Percentiles rank a stretch among this genome's conserved stretches.
Evolutionary conservation across 192 early-diverging fungal genomes (phyloP).

Genomic region (Rhizophlyctis rosea): DNA sequence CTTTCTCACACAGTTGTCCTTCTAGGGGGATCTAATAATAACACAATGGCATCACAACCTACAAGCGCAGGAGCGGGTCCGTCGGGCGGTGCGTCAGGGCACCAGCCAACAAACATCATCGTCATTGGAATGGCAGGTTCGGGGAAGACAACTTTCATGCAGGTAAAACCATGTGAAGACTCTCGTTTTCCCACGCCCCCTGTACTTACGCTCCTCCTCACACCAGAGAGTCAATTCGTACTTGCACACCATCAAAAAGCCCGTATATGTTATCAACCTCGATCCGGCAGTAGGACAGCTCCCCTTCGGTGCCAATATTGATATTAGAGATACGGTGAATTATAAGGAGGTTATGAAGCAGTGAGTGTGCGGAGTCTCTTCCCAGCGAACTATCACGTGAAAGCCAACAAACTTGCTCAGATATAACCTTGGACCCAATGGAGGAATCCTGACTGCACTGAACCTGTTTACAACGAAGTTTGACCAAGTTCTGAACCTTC

Average conservation of each 20-base stretch:
- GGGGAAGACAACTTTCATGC: slow-evolving; percentile 96
- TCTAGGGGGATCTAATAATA: too few species aligned
- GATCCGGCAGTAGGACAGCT: slow-evolving; percentile 87
- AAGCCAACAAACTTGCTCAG: too few species aligned
- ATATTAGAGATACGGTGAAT: slow-evolving; percentile 96
- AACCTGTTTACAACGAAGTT: slow-evolving; percentile 98
- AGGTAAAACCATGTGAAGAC: slow-evolving; percentile 49
- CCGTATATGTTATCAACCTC: slow-evolving; percentile 90
- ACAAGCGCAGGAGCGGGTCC: too few species aligned
- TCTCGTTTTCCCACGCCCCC: background rate
- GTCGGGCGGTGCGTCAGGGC: slow-evolving; percentile 24
- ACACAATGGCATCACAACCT: too few species aligned
- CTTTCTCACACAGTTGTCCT: too few species aligned
- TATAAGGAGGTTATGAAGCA: slow-evolving; percentile 99
- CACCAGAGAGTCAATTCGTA: slow-evolving; percentile 81
- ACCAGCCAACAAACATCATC: slow-evolving; percentile 70
- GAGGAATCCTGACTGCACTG: slow-evolving; percentile 90
- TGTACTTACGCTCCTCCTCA: background rate
- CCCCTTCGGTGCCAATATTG: slow-evolving; percentile 93
- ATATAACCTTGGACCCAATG: slow-evolving; percentile 94
- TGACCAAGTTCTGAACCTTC: slow-evolving; percentile 88
- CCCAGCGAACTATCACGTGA: too few species aligned
- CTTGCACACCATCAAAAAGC: slow-evolving; percentile 63
- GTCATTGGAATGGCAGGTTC: slow-evolving; percentile 96
- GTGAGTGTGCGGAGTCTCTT: slow-evolving; percentile 37